Base-by-base conservation (phyloP, 805 yeast genomes). In the Metschnikowia picachoensis region DNA sequence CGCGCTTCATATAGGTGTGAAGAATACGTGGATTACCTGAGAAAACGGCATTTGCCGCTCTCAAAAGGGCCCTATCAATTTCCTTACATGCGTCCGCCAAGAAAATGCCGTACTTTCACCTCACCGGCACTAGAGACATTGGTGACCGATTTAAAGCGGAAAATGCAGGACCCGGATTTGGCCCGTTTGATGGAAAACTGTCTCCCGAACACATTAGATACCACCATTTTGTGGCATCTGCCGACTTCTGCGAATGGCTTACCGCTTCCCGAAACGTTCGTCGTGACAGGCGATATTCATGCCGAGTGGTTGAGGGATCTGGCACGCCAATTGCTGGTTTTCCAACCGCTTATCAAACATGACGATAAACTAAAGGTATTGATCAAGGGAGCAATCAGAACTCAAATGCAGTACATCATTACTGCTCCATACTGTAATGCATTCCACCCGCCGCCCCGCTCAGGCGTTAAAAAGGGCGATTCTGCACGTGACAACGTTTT, bases 261-360 rank as follows among this genome's bases (percentile, higher is more conserved):
- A 14, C 51, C 47, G 11, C 16, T 27, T 11, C 66, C 90, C 0
- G 78, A 81, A 50, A 73, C 95, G 0, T 89, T 89, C 64, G 78
- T 89, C 1, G 92, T 88, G 30, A 89, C 97, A 0, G 97, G 97
- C 9, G 97, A 89, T 60, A 89, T 89, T 46, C 90, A 87, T 61
- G 96, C 96, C 2, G 96, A 89, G 64, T 89, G 97, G 97, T 68
- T 89, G 40, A 67, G 97, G 43, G 97, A 89, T 63, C 82, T 95
- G 1, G 87, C 95, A 0, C 71, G 94, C 55, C 97, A 89, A 60
- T 66, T 89, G 39, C 77, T 87, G 4, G 87, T 86, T 2, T 90
- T 88, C 62, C 82, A 83, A 56, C 79, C 80, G 8, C 71, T 87
- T 17, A 65, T 82, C 12, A 66, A 66, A 34, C 59, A 74, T 43